Percentiles rank a stretch among this genome's conserved stretches.
These are phyloP conservation scores for Nitzschia sp. DNA, from an alignment of 108 stramenopile species.

Conservation along the genomic window DNA sequence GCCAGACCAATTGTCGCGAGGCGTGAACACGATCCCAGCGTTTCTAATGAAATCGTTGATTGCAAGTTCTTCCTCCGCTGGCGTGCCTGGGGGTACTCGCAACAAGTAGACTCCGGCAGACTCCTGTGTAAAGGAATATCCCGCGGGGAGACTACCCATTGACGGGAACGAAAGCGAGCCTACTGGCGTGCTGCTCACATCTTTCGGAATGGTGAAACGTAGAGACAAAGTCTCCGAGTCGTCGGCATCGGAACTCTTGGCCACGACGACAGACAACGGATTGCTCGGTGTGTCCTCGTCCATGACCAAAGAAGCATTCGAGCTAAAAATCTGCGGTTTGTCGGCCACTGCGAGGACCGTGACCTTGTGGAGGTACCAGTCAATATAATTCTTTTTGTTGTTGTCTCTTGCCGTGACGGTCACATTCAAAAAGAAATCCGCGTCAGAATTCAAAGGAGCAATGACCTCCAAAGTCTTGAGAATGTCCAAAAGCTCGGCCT, in stretches of 20 bases:
- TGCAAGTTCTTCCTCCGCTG: neutral
- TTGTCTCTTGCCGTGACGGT: no score
- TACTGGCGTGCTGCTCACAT: neutral
- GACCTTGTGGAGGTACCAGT: no score
- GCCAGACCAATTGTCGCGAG: conserved; percentile 5
- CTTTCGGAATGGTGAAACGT: neutral
- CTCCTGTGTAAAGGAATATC: neutral
- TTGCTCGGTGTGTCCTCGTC: neutral
- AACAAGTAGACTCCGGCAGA: conserved; percentile 3
- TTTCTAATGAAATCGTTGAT: neutral
- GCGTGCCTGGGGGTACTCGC: neutral
- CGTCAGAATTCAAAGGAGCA: no score
- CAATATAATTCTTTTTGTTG: no score
- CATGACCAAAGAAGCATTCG: no score
- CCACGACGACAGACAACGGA: neutral
- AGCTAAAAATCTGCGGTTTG: no score
- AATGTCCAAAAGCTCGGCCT: no score
- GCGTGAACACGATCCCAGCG: neutral
- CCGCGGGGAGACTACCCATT: neutral
- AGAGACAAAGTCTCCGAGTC: conserved; percentile 12
- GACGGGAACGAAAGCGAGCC: neutral
- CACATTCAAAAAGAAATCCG: no score
- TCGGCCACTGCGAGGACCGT: no score
- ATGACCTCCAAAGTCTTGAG: no score
- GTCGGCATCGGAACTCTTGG: conserved; percentile 10